A percentile compares a stretch with the other conserved stretches of the same genome.
Evolutionary conservation across 139 green algal species (phyloP).

Genomic region (Chlorella vulgaris): DNA sequence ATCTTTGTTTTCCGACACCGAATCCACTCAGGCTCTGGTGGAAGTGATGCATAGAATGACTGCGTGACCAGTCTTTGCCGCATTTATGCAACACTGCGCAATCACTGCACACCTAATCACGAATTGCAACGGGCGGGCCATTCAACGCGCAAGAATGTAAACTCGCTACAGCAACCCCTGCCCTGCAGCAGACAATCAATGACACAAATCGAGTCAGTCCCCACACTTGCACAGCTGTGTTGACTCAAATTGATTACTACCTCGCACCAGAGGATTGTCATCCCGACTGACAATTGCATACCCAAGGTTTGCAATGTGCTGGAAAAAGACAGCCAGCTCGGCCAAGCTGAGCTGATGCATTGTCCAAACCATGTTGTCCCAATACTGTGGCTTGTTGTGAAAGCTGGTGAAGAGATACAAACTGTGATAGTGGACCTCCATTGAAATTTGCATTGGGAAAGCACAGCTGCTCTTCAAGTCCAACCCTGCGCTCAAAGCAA

Average conservation of each 20-base stretch:
- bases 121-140: background rate
- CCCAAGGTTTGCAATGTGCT: constrained; percentile 27
- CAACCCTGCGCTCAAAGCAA: too few relatives aligned
- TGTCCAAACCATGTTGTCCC: constrained; percentile 11
- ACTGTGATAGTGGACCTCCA: constrained; percentile 3
- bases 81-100: too few relatives aligned
- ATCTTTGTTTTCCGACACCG: too few relatives aligned
- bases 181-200: background rate
- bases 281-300: constrained; percentile 34
- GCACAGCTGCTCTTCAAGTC: background rate
- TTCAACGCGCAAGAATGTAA: background rate
- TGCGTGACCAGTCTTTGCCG: too few relatives aligned
- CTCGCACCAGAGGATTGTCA: constrained; percentile 16
- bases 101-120: too few relatives aligned
- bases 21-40: too few relatives aligned
- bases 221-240: background rate
- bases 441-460: background rate
- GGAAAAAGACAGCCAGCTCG: constrained; percentile 36
- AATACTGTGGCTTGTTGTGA: background rate
- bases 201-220: background rate
- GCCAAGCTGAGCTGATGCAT: constrained; percentile 25
- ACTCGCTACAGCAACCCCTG: constrained; percentile 12
- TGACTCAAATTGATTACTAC: too few relatives aligned
- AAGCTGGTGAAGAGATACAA: background rate
- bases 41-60: too few relatives aligned